Conservation (phyloP, 805 yeast species). For the Hanseniaspora valbyensis region DNA sequence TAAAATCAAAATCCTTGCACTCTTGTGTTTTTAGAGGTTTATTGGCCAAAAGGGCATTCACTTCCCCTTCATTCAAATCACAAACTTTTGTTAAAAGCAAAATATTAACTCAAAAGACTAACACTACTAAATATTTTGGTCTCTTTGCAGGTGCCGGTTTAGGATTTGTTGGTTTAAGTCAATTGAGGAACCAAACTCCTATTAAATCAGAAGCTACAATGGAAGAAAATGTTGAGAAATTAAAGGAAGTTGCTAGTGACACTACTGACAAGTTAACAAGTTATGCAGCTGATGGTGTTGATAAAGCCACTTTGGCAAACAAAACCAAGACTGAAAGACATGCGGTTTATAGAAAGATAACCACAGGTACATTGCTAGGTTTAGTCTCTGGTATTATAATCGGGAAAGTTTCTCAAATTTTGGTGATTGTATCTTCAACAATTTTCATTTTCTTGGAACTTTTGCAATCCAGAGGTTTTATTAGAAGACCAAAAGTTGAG, state of each 20-base stretch:
- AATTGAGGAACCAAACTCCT: not conserved
- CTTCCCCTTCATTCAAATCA: not conserved
- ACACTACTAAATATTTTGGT: not conserved
- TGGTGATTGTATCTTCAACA: not conserved
- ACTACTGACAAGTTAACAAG: not conserved
- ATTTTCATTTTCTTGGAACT: slow-evolving; percentile 5
- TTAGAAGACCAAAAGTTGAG: not conserved
- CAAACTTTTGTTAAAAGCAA: not conserved
- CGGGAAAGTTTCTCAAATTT: slow-evolving; percentile 4
- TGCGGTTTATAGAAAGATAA: slow-evolving; percentile 11
- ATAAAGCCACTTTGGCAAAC: not conserved
- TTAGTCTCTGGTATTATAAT: slow-evolving; percentile 7
- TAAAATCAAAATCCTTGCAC: not conserved
- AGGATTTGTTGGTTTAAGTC: not conserved
- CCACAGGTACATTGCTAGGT: slow-evolving; percentile 11
- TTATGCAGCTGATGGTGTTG: not conserved
- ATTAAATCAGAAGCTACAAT: not conserved
- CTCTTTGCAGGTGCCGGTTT: not conserved
- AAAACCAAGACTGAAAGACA: slow-evolving; percentile 3
- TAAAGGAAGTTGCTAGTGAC: not conserved
- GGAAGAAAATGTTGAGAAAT: not conserved
- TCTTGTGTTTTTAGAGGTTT: not conserved
- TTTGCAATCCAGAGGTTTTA: not conserved
- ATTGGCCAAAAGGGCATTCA: not conserved
- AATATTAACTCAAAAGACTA: not conserved